These are phyloP conservation scores for Colletotrichum cereale DNA, from an alignment of 2,329 filamentous ascomycete species.

Conservation along the genomic window DNA sequence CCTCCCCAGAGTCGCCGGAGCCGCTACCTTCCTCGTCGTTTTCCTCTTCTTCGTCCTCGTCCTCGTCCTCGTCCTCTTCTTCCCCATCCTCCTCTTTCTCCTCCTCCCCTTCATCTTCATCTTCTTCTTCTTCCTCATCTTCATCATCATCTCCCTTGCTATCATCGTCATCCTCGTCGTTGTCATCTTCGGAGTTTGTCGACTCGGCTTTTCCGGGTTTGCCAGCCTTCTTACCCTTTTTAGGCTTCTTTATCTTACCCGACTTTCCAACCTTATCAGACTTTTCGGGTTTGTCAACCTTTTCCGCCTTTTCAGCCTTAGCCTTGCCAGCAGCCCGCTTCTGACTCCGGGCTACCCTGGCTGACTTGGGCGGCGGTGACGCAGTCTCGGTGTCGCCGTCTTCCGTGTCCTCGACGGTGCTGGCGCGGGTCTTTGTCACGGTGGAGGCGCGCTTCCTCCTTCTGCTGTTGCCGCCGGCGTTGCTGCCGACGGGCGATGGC, in stretches of 20 bases:
- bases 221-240: slow-evolving; percentile 43
- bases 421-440: slow-evolving; percentile 51
- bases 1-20: slow-evolving; percentile 36
- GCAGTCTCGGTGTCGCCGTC: slow-evolving; percentile 56
- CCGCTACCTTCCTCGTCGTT: slow-evolving; percentile 47
- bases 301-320: slow-evolving; percentile 47
- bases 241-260: slow-evolving; percentile 45
- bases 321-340: slow-evolving; percentile 56
- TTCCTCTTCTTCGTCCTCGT: slow-evolving; percentile 47
- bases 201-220: slow-evolving; percentile 44
- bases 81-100: slow-evolving; percentile 46
- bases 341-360: slow-evolving; percentile 53
- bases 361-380: slow-evolving; percentile 54
- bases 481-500: slow-evolving; percentile 37
- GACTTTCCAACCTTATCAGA: slow-evolving; percentile 48
- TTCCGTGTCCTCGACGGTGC: slow-evolving; percentile 67
- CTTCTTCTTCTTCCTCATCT: slow-evolving; percentile 42
- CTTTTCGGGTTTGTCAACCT: slow-evolving; percentile 50
- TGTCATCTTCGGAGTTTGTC: slow-evolving; percentile 50
- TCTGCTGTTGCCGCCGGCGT: slow-evolving; percentile 41
- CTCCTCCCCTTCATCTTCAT: slow-evolving; percentile 44
- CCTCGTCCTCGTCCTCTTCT: slow-evolving; percentile 48
- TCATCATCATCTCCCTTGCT: slow-evolving; percentile 13
- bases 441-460: slow-evolving; percentile 61
- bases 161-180: slow-evolving; percentile 49